Conservation (phyloP, 208 protist species). For the Leishmania gerbilli region DNA sequence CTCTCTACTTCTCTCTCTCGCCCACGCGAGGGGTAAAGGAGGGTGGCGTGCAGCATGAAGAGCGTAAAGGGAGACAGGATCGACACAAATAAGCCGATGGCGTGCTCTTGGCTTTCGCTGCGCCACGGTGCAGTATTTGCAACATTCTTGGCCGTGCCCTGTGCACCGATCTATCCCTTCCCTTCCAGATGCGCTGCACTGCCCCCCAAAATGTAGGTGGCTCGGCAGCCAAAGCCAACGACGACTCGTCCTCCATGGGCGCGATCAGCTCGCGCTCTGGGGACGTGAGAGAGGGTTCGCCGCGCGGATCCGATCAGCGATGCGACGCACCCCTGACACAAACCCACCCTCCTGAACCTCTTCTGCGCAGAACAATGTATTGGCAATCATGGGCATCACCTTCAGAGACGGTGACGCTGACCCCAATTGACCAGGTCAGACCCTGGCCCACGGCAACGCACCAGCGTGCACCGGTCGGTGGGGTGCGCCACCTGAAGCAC, state of each 20-base stretch:
- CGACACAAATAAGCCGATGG: conserved; percentile 8
- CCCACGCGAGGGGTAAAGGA: background rate
- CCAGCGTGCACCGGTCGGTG: conserved; percentile 4
- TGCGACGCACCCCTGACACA: background rate
- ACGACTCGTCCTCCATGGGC: conserved; percentile 5
- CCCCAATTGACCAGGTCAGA: conserved; percentile 1
- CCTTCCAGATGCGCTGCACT: conserved; percentile 8
- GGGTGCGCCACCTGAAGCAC: background rate
- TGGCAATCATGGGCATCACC: conserved; percentile 1
- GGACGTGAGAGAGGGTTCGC: conserved; percentile 21
- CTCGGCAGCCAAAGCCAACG: background rate
- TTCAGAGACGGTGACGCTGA: background rate
- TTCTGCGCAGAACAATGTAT: background rate
- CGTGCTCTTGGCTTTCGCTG: background rate
- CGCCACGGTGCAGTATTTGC: conserved; percentile 10
- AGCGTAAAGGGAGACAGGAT: background rate
- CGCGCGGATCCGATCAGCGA: conserved; percentile 13
- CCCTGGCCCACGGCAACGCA: background rate
- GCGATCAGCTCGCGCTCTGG: conserved; percentile 7
- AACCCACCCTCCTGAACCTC: background rate
- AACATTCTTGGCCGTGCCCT: conserved; percentile 18
- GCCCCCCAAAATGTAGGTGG: conserved; percentile 6
- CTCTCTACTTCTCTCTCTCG: no score
- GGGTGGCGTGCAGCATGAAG: conserved; percentile 18
- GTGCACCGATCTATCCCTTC: conserved; percentile 10